Evolutionary conservation across 257 asterid genomes (phyloP).

Genomic region (Ballota nigra): DNA sequence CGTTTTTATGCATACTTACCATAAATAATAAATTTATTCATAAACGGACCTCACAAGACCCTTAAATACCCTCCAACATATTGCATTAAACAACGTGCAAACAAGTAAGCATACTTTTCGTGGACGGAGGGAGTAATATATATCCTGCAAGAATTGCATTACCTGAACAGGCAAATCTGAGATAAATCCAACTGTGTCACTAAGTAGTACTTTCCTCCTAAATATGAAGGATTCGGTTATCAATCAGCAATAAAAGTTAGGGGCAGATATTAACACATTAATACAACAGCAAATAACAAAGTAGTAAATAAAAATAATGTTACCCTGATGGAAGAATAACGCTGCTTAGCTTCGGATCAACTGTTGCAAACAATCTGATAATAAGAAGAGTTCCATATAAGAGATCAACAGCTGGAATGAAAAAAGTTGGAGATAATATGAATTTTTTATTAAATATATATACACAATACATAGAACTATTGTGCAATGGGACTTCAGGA

Average conservation of each 20-base stretch:
- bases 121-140: too few relatives aligned
- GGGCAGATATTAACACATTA: conserved; percentile 19
- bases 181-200: conserved; percentile 97
- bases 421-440: neutral
- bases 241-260: neutral
- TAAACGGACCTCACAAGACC: too few relatives aligned
- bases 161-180: conserved; percentile 98
- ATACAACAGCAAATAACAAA: neutral
- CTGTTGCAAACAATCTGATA: conserved; percentile 94
- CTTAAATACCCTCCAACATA: too few relatives aligned
- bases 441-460: neutral
- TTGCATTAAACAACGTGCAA: too few relatives aligned
- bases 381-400: conserved; percentile 19
- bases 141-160: conserved; percentile 15
- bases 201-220: conserved; percentile 91
- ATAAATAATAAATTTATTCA: too few relatives aligned
- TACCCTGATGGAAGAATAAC: conserved; percentile 93
- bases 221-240: conserved; percentile 26
- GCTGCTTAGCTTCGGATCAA: conserved; percentile 89
- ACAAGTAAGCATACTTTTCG: too few relatives aligned
- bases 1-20: too few relatives aligned
- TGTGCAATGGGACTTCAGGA: neutral
- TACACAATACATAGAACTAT: neutral
- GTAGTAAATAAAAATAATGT: conserved; percentile 14
- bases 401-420: conserved; percentile 15